Conservation (phyloP, 169 alveolate species). For the Plasmodium fragile region DNA sequence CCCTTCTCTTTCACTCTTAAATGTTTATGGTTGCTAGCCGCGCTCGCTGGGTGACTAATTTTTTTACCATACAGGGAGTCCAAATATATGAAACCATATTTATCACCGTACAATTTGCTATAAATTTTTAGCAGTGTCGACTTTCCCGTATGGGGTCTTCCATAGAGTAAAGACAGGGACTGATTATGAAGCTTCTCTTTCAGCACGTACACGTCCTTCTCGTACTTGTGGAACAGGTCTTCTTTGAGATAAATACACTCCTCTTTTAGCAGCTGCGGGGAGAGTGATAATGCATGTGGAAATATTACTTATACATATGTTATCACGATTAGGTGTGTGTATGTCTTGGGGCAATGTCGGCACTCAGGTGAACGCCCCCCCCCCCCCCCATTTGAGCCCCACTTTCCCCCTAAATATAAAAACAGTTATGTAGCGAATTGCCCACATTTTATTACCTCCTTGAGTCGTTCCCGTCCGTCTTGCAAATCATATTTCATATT, state of each 20-base stretch:
- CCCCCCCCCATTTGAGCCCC: not conserved
- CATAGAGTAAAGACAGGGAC: conserved; percentile 31
- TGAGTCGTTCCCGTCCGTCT: conserved; percentile 4
- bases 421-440: not conserved
- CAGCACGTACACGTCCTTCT: conserved; percentile 43
- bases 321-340: no score
- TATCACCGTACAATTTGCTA: conserved; percentile 26
- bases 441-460: conserved; percentile 36
- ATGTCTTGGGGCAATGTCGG: not conserved
- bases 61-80: conserved; percentile 61
- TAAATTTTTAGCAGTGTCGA: conserved; percentile 58
- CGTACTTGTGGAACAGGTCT: conserved; percentile 10
- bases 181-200: conserved; percentile 55
- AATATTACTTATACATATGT: no score
- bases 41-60: not conserved
- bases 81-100: conserved; percentile 41
- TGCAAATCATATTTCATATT: conserved; percentile 17
- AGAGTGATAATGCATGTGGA: not conserved
- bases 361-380: not conserved
- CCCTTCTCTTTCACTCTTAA: not conserved
- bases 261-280: conserved; percentile 11
- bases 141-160: conserved; percentile 42
- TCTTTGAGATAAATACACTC: conserved; percentile 42
- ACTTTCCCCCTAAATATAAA: not conserved
- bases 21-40: not conserved